phyloP scores from a whole-genome alignment of 1,139 yeast species.

The Yamadazyma conglobata region DNA sequence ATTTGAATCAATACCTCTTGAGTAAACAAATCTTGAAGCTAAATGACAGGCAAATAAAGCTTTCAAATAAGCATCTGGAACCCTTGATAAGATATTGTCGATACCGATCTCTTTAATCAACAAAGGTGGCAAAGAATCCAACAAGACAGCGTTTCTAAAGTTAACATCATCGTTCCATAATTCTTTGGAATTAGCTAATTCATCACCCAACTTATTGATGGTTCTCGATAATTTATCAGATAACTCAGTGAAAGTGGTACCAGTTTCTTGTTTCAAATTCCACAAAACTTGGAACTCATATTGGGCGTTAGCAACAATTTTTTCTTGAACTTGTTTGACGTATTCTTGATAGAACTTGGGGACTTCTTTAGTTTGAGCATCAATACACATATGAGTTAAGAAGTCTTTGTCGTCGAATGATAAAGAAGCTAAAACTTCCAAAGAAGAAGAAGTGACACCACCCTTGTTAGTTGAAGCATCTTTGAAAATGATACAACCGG shows the following conservation, averaged over 20 bases:
- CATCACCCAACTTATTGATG: constrained; percentile 87
- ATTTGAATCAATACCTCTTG: constrained; percentile 76
- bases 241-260: constrained; percentile 68
- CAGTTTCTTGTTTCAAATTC: constrained; percentile 68
- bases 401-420: constrained; percentile 87
- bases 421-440: constrained; percentile 92
- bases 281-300: constrained; percentile 86
- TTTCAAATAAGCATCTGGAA: constrained; percentile 83
- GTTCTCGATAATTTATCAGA: constrained; percentile 84
- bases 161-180: constrained; percentile 79
- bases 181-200: constrained; percentile 75
- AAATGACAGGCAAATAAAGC: constrained; percentile 89
- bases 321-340: constrained; percentile 77
- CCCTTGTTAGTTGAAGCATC: constrained; percentile 98
- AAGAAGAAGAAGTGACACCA: constrained; percentile 95
- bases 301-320: constrained; percentile 73
- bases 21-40: constrained; percentile 86
- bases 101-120: constrained; percentile 75
- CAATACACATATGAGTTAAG: constrained; percentile 70
- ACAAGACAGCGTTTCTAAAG: constrained; percentile 74
- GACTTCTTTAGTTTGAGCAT: constrained; percentile 44
- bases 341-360: constrained; percentile 79
- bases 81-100: constrained; percentile 65
- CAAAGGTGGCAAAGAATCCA: constrained; percentile 75
- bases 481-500: constrained; percentile 84